Evolutionary conservation across 257 asterid species (phyloP).

Genomic region (Eustoma russellianum): DNA sequence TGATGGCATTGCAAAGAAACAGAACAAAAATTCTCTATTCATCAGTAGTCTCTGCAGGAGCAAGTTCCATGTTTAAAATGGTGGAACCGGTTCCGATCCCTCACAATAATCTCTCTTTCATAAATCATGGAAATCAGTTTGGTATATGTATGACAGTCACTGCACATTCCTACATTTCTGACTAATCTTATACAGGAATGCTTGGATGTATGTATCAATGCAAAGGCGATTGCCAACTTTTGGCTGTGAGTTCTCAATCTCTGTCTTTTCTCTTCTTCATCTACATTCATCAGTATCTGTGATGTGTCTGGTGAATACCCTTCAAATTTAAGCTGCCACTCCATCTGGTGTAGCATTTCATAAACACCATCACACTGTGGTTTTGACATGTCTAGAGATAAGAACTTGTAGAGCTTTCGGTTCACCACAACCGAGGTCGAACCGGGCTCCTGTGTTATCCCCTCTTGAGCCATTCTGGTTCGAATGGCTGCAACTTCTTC

Average conservation of each 20-base stretch:
- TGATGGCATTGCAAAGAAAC: too few relatives aligned
- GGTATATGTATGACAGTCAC: constrained; percentile 72
- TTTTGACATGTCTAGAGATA: constrained; percentile 42
- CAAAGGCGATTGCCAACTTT: constrained; percentile 75
- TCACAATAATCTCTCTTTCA: constrained; percentile 50
- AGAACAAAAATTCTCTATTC: constrained; percentile 16
- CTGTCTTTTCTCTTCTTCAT: constrained; percentile 69
- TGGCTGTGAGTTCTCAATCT: constrained; percentile 60
- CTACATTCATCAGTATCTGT: constrained; percentile 43
- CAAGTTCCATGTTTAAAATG: constrained; percentile 70
- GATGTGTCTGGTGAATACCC: constrained; percentile 66
- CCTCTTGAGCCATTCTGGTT: constrained; percentile 30
- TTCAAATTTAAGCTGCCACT: constrained; percentile 81
- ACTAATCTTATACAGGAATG: constrained; percentile 47
- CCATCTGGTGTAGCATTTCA: constrained; percentile 86
- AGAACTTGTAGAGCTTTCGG: constrained; percentile 45
- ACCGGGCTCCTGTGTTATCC: constrained; percentile 40
- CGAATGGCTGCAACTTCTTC: constrained; percentile 32
- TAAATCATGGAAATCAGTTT: constrained; percentile 59
- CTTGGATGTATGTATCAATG: constrained; percentile 35
- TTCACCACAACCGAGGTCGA: constrained; percentile 48
- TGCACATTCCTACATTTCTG: constrained; percentile 80
- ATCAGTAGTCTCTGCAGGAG: constrained; percentile 82
- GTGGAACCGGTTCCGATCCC: constrained; percentile 71
- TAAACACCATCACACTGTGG: constrained; percentile 33